These are phyloP conservation scores for Pyronema omphalodes DNA, from an alignment of 495 filamentous ascomycete species.

Conservation along the genomic window DNA sequence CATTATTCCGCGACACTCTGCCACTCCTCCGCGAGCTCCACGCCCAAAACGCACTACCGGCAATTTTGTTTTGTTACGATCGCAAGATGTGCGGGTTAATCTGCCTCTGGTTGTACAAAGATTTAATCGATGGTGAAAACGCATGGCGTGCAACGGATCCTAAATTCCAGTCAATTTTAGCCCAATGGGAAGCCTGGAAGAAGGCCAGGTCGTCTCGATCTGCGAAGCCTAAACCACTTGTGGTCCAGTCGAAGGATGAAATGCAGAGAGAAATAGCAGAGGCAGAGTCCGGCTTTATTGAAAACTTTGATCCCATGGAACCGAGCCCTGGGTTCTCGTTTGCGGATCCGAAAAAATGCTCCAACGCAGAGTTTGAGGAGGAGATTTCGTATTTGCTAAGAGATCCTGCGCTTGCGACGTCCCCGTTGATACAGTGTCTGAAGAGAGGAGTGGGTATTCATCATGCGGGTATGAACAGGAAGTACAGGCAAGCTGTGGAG, in stretches of 20 bases:
- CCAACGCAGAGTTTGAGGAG: constrained; percentile 33
- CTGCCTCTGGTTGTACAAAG: constrained; percentile 28
- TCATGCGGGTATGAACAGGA: constrained; percentile 59
- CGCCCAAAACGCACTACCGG: constrained; percentile 44
- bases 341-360: constrained; percentile 38
- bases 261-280: constrained; percentile 33
- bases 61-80: constrained; percentile 62
- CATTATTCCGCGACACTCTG: constrained; percentile 19
- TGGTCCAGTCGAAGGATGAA: constrained; percentile 33
- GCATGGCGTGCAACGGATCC: constrained; percentile 36
- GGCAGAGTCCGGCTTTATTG: constrained; percentile 32
- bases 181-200: constrained; percentile 33
- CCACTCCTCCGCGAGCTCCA: constrained; percentile 44
- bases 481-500: constrained; percentile 53
- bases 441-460: constrained; percentile 53
- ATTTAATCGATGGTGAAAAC: constrained; percentile 36
- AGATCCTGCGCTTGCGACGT: constrained; percentile 26
- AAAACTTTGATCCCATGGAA: constrained; percentile 43
- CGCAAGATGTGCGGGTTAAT: constrained; percentile 42
- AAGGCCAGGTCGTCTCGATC: constrained; percentile 27
- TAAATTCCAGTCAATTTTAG: constrained; percentile 40
- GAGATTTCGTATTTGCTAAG: constrained; percentile 22
- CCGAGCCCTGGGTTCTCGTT: constrained; percentile 47
- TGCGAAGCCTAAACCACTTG: constrained; percentile 15
- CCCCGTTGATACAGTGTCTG: constrained; percentile 36